phyloP scores from a whole-genome alignment of 2,329 filamentous ascomycete species.

The Sporothrix mexicana region DNA sequence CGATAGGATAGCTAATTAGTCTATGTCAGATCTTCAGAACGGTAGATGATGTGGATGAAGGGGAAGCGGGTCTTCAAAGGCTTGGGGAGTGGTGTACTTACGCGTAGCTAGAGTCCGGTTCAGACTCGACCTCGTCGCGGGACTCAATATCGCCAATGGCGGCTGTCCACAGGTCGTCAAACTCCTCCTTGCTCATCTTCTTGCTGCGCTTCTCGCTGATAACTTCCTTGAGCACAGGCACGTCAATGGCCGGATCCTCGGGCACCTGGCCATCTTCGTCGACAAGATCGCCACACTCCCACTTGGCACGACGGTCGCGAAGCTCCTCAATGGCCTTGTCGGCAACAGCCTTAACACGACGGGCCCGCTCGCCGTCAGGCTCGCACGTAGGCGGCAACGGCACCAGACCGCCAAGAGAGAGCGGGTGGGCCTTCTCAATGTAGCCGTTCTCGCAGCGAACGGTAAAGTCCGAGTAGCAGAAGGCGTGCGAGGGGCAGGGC shows the following conservation, averaged over 20 bases:
- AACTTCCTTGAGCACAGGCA: slow-evolving; percentile 77
- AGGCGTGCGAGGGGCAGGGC: slow-evolving; percentile 86
- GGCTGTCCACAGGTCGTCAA: slow-evolving; percentile 83
- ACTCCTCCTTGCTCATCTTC: slow-evolving; percentile 84
- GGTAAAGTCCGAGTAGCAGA: slow-evolving; percentile 79
- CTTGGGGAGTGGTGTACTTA: slow-evolving; percentile 53
- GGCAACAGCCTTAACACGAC: slow-evolving; percentile 83
- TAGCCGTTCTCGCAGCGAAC: slow-evolving; percentile 87
- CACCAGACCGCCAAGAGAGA: slow-evolving; percentile 78
- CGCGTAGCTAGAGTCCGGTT: slow-evolving; percentile 49
- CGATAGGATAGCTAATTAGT: slow-evolving; percentile 87
- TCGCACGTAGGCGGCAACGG: slow-evolving; percentile 92
- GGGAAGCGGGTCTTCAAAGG: background rate
- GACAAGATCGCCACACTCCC: slow-evolving; percentile 80
- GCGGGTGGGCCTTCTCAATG: slow-evolving; percentile 80
- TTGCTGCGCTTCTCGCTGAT: slow-evolving; percentile 79
- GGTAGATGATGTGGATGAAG: slow-evolving; percentile 25
- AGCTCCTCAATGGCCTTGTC: slow-evolving; percentile 87
- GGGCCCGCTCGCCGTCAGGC: slow-evolving; percentile 89
- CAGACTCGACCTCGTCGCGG: slow-evolving; percentile 65
- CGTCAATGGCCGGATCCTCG: slow-evolving; percentile 64
- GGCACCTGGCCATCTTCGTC: slow-evolving; percentile 66
- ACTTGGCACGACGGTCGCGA: slow-evolving; percentile 82
- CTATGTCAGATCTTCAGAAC: slow-evolving; percentile 47
- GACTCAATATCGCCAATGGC: slow-evolving; percentile 74